These are phyloP conservation scores for Amaranthus palmeri DNA, from an alignment of 148 eudicot genomes.

Conservation along the genomic window DNA sequence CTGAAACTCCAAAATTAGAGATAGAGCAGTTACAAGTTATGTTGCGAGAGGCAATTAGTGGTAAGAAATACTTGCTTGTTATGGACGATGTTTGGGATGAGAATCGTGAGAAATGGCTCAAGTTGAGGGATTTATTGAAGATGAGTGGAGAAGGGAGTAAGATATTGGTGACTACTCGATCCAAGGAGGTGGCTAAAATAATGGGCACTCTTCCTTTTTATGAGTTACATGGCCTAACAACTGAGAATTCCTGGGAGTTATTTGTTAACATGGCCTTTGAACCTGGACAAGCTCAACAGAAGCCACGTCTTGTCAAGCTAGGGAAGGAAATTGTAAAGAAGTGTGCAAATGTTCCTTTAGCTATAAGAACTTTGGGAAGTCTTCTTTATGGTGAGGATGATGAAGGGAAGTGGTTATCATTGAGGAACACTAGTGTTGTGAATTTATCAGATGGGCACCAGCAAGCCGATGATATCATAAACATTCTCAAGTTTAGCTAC, in stretches of 20 bases:
- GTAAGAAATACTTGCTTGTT: conserved; percentile 18
- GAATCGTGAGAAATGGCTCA: conserved; percentile 12
- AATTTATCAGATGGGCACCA: neutral
- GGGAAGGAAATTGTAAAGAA: neutral
- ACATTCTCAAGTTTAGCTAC: conserved; percentile 17
- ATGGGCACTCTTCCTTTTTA: neutral
- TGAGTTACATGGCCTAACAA: neutral
- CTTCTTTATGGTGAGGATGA: neutral
- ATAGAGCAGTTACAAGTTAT: conserved; percentile 11
- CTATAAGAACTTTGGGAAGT: neutral
- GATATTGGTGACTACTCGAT: conserved; percentile 21
- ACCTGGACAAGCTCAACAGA: neutral
- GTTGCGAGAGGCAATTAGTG: neutral
- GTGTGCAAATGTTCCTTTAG: neutral
- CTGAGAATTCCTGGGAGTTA: neutral
- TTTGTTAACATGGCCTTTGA: neutral
- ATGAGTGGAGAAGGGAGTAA: conserved; percentile 16
- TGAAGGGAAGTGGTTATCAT: neutral
- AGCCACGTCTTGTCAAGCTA: neutral
- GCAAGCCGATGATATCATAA: neutral
- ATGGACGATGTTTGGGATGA: conserved; percentile 21
- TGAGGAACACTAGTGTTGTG: neutral
- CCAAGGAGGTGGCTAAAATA: conserved; percentile 12
- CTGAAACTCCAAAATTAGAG: neutral
- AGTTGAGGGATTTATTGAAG: conserved; percentile 4